Percentiles rank a stretch among this genome's conserved stretches.
Evolutionary conservation across 805 yeast species (phyloP).

Genomic region (Grigorovia transvaalensis): DNA sequence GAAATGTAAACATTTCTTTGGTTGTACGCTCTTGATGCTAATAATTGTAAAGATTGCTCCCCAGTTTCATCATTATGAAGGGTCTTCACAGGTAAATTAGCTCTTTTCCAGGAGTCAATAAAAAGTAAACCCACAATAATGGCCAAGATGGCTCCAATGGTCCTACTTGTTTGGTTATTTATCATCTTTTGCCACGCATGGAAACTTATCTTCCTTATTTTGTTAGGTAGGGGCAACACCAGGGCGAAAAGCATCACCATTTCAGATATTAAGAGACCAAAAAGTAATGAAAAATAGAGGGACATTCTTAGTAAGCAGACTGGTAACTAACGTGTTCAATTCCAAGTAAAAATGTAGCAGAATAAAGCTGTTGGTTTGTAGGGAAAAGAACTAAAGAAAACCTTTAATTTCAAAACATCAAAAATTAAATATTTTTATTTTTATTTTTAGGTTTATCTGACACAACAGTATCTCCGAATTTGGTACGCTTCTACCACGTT

Average conservation of each 20-base stretch:
- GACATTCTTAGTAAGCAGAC: conserved; percentile 15
- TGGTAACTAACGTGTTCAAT: not conserved
- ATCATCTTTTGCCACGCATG: conserved; percentile 29
- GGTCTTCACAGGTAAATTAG: conserved; percentile 17
- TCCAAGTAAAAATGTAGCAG: not conserved
- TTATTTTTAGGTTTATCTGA: too few relatives aligned
- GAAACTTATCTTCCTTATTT: conserved; percentile 36
- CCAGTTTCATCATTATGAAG: conserved; percentile 19
- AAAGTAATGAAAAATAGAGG: conserved; percentile 29
- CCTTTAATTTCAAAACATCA: too few relatives aligned
- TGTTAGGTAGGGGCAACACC: conserved; percentile 46
- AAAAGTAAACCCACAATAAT: conserved; percentile 40
- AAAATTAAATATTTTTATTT: too few relatives aligned
- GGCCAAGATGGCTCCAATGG: conserved; percentile 34
- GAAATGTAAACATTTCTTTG: conserved; percentile 54
- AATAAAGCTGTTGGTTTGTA: not conserved
- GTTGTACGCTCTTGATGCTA: conserved; percentile 51
- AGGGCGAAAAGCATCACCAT: conserved; percentile 39
- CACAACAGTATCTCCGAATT: too few relatives aligned
- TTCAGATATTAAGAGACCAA: conserved; percentile 40
- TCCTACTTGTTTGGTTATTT: conserved; percentile 33
- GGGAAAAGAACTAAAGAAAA: too few relatives aligned
- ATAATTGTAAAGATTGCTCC: conserved; percentile 36
- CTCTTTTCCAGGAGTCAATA: conserved; percentile 43
- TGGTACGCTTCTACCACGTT: too few relatives aligned